Conservation (phyloP, 2,329 filamentous ascomycete genomes). For the Ramichloridium luteum region DNA sequence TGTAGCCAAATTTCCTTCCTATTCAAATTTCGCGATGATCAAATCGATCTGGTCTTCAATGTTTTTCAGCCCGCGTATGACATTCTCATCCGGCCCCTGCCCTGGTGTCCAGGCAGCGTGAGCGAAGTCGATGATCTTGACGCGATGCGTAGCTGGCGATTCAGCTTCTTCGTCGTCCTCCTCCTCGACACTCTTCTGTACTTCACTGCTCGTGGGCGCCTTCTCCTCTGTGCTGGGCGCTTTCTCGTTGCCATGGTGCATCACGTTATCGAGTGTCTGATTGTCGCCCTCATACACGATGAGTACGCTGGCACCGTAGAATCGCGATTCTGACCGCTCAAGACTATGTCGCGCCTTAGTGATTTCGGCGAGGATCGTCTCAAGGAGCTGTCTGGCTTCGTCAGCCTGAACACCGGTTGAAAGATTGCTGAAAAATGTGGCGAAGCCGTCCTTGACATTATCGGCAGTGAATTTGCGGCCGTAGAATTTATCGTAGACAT, state of each 20-base stretch:
- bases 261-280: slow-evolving; percentile 38
- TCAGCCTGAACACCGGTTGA: slow-evolving; percentile 31
- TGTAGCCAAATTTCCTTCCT: slow-evolving; percentile 4
- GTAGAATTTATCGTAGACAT: slow-evolving; percentile 54
- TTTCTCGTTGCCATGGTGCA: slow-evolving; percentile 25
- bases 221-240: slow-evolving; percentile 23
- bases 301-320: slow-evolving; percentile 54
- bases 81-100: slow-evolving; percentile 77
- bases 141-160: slow-evolving; percentile 55
- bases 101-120: slow-evolving; percentile 78
- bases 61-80: slow-evolving; percentile 53
- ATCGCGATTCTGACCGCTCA: slow-evolving; percentile 51
- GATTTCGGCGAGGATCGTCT: slow-evolving; percentile 27
- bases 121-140: slow-evolving; percentile 94
- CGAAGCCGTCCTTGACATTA: slow-evolving; percentile 46
- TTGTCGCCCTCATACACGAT: slow-evolving; percentile 55
- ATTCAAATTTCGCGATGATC: slow-evolving; percentile 18
- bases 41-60: slow-evolving; percentile 23
- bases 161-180: slow-evolving; percentile 42
- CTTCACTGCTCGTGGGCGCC: slow-evolving; percentile 10
- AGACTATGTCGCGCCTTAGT: slow-evolving; percentile 40
- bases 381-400: slow-evolving; percentile 30
- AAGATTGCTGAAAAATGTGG: slow-evolving; percentile 39
- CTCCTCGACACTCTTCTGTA: slow-evolving; percentile 32
- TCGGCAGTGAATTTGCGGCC: slow-evolving; percentile 45